Evolutionary conservation across 352 stramenopile species (phyloP), one percentile per base, ranked within the genome.

Genomic region (Poterioochromonas sp.): DNA sequence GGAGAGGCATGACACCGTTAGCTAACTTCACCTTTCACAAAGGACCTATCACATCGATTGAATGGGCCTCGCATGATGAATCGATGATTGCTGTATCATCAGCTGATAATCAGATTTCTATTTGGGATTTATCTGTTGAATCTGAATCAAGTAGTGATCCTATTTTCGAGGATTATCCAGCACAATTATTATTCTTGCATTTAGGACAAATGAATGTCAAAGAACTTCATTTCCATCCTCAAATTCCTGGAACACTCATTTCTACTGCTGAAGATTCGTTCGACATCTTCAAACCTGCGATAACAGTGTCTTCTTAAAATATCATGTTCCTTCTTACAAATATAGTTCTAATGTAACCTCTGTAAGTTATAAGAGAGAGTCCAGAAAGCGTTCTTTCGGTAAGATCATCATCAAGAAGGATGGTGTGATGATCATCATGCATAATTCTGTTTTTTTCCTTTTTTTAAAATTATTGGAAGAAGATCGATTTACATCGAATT

Each of bases 101-200:
- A 32, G 95, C 87, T 35, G 95, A 99, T 87, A 95, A 98, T 84
- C 91, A 97, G 79, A 0, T 78, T 1, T 81, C 95, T 35, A 88
- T 99, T 44, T 99, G 97, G 90, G 96, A 99, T 87, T 92, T 99
- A 84, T 97, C 89, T n/a, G 93, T 99, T 40, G 96, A 99, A 89
- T 93, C 97, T 82, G 95, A 99, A 79, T 89, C 91, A 70, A 87
- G 87, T n/a, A 79, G 84, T 51, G 85, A 84, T 39, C 82, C 81
- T 5, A 81, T 86, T n/a, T 76, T 83, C 85, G 44, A 70, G 18
- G 41, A 97, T 74, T 86, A 98, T 82, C 95, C 95, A 41, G 92
- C 94, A 51, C 95, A 99, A 87, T 88, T 99, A 53, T 88, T 99
- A 35, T 99, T 99, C 87, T 94, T 99, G 73, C 95, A 99, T 86